Percentiles rank a stretch among this genome's conserved stretches.
Conservation (phyloP, 1,284 basidiomycete genomes). For the Naganishia sp. region DNA sequence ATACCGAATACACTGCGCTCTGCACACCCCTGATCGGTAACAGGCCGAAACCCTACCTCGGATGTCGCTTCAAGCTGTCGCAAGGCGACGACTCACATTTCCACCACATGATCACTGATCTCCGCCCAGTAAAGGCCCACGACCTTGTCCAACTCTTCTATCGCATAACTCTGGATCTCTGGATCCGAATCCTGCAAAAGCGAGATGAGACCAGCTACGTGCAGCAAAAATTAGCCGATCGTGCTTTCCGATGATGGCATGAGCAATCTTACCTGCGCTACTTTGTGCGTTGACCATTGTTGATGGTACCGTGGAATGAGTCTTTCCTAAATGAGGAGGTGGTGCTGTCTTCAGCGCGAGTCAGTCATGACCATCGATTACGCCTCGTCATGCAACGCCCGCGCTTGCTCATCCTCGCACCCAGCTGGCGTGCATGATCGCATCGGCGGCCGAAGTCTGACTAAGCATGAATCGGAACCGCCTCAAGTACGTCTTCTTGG, state of each 20-base stretch:
- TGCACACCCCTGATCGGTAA: not conserved
- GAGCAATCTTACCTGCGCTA: conserved; percentile 31
- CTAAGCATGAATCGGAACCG: not conserved
- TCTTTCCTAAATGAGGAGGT: not conserved
- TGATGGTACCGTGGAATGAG: not conserved
- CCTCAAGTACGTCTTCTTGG: no score
- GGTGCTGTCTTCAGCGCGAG: no score
- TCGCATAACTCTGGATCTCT: conserved; percentile 83
- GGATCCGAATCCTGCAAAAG: conserved; percentile 80
- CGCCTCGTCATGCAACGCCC: conserved; percentile 27
- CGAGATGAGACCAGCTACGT: conserved; percentile 77
- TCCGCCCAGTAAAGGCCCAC: conserved; percentile 96
- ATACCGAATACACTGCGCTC: no score
- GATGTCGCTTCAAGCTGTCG: no score
- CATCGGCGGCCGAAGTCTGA: conserved; percentile 16
- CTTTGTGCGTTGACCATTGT: conserved; percentile 35
- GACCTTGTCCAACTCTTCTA: conserved; percentile 74
- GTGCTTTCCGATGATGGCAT: not conserved
- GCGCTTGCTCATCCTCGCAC: conserved; percentile 27
- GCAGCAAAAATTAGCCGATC: conserved; percentile 3
- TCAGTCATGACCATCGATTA: not conserved
- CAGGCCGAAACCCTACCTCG: not conserved
- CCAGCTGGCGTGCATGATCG: not conserved
- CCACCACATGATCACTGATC: conserved; percentile 87
- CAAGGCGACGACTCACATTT: conserved; percentile 65